phyloP scores from a whole-genome alignment of 2,329 filamentous ascomycete species.

The Taxawa tesnikishii region DNA sequence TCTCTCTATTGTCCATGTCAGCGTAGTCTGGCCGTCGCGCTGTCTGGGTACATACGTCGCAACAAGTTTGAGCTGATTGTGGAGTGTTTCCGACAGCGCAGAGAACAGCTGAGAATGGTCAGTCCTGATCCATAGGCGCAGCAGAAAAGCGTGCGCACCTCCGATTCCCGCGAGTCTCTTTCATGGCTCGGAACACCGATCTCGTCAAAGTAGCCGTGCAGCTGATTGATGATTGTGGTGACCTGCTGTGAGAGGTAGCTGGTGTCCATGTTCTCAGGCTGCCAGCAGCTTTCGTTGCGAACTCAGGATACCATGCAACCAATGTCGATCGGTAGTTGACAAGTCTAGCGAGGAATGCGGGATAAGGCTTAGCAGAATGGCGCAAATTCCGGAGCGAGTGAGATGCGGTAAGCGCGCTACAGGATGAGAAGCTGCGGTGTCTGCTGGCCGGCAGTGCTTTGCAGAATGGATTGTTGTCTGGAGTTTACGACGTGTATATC shows the following conservation, averaged over 20 bases:
- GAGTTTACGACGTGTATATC: too few relatives aligned
- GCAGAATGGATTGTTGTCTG: too few relatives aligned
- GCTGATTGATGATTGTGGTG: conserved; percentile 80
- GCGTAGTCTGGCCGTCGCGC: too few relatives aligned
- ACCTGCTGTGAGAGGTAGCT: conserved; percentile 91
- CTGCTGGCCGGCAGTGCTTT: too few relatives aligned
- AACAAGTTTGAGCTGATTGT: conserved; percentile 78
- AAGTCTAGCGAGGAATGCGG: too few relatives aligned
- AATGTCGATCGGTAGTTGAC: too few relatives aligned
- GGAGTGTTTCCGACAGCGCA: conserved; percentile 80
- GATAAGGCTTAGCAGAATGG: too few relatives aligned
- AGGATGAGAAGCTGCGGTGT: too few relatives aligned
- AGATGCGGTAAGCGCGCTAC: too few relatives aligned
- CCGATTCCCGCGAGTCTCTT: conserved; percentile 75
- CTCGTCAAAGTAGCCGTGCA: conserved; percentile 92
- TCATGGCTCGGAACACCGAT: conserved; percentile 94
- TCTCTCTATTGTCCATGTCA: conserved; percentile 46
- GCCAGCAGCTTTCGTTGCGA: conserved; percentile 16
- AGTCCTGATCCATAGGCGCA: neutral
- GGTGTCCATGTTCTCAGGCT: conserved; percentile 57
- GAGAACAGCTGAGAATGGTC: conserved; percentile 70
- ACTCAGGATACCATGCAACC: conserved; percentile 4
- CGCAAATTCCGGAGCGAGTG: too few relatives aligned
- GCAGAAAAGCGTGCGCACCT: conserved; percentile 48
- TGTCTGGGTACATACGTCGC: conserved; percentile 49